Base-by-base conservation (phyloP, 768 basidiomycete genomes). In the Thelephora ganbajun region DNA sequence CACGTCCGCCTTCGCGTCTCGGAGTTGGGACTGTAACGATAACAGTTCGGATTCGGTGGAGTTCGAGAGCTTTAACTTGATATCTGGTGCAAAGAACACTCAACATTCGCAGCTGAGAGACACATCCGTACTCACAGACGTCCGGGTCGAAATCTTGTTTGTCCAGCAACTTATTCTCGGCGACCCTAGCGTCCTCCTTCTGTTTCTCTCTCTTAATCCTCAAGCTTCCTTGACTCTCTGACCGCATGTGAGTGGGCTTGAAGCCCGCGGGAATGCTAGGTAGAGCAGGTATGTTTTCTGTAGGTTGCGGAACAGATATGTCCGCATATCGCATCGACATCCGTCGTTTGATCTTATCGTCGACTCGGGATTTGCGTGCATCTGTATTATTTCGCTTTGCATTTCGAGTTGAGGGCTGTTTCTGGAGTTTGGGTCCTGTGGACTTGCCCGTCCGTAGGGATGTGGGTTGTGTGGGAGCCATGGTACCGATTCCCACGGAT, bases 321-420 rank as follows among this genome's bases (percentile, higher is more conserved):
- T 87, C 85, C 35, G 84, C 88, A 74, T 87, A 96, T 61, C 92
- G 80, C 75, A 83, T 86, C 13, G 91, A 92, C 80, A 96, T 83
- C 59, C 93, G 84, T 65, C 90, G 90, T 75, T 90, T 91, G 65
- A 96, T 91, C 68, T 86, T 90, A 73, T 93, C 93, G 62, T 91
- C 73, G 18, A 76, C 71, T 11, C 68, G 64, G 26, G 71, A 69
- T 56, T 71, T 71, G 42, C 72, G 65, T 11, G 54, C 60, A 53
- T 60, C 58, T 41, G 51, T 49, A 19, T 23, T 48, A 9, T 4
- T 30, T 30, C 26, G 26, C 26, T 30, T 30, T 30, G 9, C 9
- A 9, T 30, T 30, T 9, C 26, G 26, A 9, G 26, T 30, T 4
- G 26, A 30, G 26, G 26, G 9, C 9, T 30, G 26, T 30, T 30